Percentiles rank a stretch among this genome's conserved stretches.
Evolutionary conservation across 2,329 filamentous ascomycete species (phyloP).

Genomic region (Myriangium duriaei): DNA sequence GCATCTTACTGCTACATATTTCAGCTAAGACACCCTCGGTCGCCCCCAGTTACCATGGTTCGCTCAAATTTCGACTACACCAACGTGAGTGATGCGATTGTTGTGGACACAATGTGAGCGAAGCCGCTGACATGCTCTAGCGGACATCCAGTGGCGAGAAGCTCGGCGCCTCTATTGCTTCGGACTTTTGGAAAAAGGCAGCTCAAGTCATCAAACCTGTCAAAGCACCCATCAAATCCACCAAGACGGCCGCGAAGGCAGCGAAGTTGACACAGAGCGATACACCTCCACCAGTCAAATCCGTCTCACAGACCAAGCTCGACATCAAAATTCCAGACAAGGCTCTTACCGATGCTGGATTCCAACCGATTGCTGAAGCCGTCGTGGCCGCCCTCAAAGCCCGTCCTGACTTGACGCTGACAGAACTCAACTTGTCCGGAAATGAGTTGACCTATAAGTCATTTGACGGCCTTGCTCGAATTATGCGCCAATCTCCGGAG

Average conservation of each 20-base stretch:
- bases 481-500: slow-evolving; percentile 32
- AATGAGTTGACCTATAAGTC: slow-evolving; percentile 33
- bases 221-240: slow-evolving; percentile 13
- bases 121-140: slow-evolving; percentile 18
- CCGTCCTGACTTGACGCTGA: slow-evolving; percentile 23
- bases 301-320: slow-evolving; percentile 18
- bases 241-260: slow-evolving; percentile 8
- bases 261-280: slow-evolving; percentile 7
- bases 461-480: slow-evolving; percentile 28
- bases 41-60: slow-evolving; percentile 1
- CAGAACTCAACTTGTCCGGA: slow-evolving; percentile 33
- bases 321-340: slow-evolving; percentile 36
- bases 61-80: slow-evolving; percentile 11
- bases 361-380: slow-evolving; percentile 30
- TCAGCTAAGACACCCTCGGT: no score
- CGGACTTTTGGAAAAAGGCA: slow-evolving; percentile 28
- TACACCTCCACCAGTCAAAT: slow-evolving; percentile 10
- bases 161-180: slow-evolving; percentile 32
- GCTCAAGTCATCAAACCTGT: slow-evolving; percentile 17
- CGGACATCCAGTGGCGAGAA: slow-evolving; percentile 34
- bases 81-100: slow-evolving; percentile 6
- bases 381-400: slow-evolving; percentile 27
- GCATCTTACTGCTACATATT: no score
- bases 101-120: background rate
- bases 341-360: slow-evolving; percentile 34